phyloP scores from a whole-genome alignment of 2,329 filamentous ascomycete species.

The Epicoccum sorghinum region DNA sequence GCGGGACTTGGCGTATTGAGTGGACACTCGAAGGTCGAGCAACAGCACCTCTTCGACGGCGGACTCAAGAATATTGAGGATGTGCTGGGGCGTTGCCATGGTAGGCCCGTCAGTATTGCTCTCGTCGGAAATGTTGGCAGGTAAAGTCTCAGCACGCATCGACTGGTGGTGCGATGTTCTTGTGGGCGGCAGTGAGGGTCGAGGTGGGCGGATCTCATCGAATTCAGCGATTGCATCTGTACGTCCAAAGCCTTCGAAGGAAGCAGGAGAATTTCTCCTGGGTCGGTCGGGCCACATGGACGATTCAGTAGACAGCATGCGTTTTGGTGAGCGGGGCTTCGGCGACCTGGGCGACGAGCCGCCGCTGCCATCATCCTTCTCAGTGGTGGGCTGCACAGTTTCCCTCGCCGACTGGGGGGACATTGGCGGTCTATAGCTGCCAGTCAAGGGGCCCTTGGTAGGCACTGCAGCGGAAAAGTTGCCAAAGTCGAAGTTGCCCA shows the following conservation, averaged over 20 bases:
- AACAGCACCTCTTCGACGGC: constrained; percentile 66
- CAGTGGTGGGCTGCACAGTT: constrained; percentile 25
- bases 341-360: constrained; percentile 11
- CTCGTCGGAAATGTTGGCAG: constrained; percentile 37
- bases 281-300: constrained; percentile 49
- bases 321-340: constrained; percentile 55
- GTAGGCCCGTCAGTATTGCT: constrained; percentile 41
- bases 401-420: constrained; percentile 45
- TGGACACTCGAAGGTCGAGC: constrained; percentile 84
- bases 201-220: constrained; percentile 36
- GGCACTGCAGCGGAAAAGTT: constrained; percentile 37
- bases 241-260: constrained; percentile 47
- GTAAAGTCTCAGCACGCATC: constrained; percentile 55
- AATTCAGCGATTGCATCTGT: constrained; percentile 45
- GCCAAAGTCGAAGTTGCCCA: constrained; percentile 52
- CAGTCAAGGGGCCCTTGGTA: constrained; percentile 23
- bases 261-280: constrained; percentile 56
- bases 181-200: constrained; percentile 41
- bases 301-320: constrained; percentile 55
- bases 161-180: constrained; percentile 22
- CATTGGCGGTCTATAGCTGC: constrained; percentile 29
- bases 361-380: constrained; percentile 25
- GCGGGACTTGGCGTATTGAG: constrained; percentile 76
- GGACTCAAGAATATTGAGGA: constrained; percentile 56
- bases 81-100: constrained; percentile 56